phyloP scores from a whole-genome alignment of 2,329 filamentous ascomycete species.

The Coleophoma cylindrospora region DNA sequence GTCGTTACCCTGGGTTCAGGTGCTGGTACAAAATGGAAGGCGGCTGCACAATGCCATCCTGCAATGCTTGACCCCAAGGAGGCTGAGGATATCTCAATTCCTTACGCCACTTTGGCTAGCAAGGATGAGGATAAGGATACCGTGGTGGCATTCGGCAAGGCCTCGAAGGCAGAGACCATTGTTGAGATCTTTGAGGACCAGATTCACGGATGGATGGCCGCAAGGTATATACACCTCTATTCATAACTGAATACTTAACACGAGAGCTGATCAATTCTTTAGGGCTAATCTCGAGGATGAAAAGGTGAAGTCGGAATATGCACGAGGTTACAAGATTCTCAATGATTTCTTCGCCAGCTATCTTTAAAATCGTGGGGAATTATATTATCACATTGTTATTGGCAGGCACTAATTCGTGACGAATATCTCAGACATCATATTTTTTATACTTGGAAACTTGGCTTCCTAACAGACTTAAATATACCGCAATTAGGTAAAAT shows the following conservation, averaged over 20 bases:
- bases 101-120: constrained; percentile 58
- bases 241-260: too few species aligned
- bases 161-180: constrained; percentile 35
- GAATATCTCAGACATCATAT: too few species aligned
- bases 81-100: constrained; percentile 53
- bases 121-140: constrained; percentile 51
- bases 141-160: constrained; percentile 37
- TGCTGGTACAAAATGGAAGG: constrained; percentile 41
- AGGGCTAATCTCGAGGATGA: constrained; percentile 39
- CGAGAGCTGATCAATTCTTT: too few species aligned
- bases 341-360: constrained; percentile 38
- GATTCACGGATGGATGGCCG: constrained; percentile 55
- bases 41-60: constrained; percentile 48
- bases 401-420: too few species aligned
- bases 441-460: too few species aligned
- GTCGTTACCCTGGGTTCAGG: constrained; percentile 18
- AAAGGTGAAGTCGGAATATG: constrained; percentile 40
- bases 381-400: too few species aligned
- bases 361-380: constrained; percentile 10
- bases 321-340: constrained; percentile 41
- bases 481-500: too few species aligned
- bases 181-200: constrained; percentile 43
- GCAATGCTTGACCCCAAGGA: constrained; percentile 62
- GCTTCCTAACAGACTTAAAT: too few species aligned
- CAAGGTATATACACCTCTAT: constrained; percentile 18